Evolutionary conservation across 495 filamentous ascomycete genomes (phyloP).

Genomic region (Thozetella sp.): DNA sequence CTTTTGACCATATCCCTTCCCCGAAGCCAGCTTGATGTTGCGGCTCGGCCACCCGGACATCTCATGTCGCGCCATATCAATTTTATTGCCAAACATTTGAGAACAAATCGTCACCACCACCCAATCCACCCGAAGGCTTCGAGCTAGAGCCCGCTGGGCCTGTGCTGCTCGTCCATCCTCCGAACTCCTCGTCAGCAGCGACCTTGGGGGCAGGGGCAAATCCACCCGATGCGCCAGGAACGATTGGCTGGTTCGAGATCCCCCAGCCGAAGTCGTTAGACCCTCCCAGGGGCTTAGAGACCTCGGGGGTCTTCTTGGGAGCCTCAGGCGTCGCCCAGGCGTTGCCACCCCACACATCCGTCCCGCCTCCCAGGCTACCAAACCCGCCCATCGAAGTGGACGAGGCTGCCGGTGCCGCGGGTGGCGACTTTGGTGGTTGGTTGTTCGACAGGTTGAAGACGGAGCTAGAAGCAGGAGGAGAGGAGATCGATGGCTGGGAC

Average conservation of each 20-base stretch:
- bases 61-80: neutral
- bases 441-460: constrained; percentile 78
- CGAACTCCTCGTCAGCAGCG: constrained; percentile 87
- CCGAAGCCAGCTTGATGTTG: neutral
- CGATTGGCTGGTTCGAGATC: constrained; percentile 45
- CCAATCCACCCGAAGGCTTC: constrained; percentile 56
- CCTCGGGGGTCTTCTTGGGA: constrained; percentile 31
- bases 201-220: constrained; percentile 63
- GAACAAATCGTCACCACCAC: constrained; percentile 80
- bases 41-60: neutral
- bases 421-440: constrained; percentile 45
- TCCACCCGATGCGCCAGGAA: constrained; percentile 50
- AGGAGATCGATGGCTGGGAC: constrained; percentile 43
- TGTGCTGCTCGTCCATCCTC: constrained; percentile 82
- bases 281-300: constrained; percentile 32
- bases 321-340: constrained; percentile 54
- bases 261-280: constrained; percentile 61
- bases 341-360: constrained; percentile 57
- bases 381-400: constrained; percentile 32
- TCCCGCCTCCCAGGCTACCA: constrained; percentile 27
- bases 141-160: constrained; percentile 26
- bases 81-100: constrained; percentile 88
- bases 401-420: constrained; percentile 32
- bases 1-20: neutral
- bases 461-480: constrained; percentile 49